These are phyloP conservation scores for Blakeslea trispora DNA, from an alignment of 371 early-diverging fungal species.

Conservation along the genomic window DNA sequence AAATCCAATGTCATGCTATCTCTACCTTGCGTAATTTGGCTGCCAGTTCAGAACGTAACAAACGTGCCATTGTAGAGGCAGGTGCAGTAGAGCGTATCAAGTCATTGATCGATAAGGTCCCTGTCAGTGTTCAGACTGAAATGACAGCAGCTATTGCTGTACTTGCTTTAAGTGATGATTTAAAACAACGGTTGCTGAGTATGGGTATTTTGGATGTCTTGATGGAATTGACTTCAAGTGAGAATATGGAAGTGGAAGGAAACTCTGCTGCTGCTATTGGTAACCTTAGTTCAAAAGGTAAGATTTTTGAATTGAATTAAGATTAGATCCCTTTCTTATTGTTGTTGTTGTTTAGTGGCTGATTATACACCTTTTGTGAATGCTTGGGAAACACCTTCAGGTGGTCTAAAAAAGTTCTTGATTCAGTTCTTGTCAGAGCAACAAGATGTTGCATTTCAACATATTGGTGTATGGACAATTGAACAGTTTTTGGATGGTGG, in stretches of 20 bases:
- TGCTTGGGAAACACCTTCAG: conserved; percentile 69
- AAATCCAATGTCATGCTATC: conserved; percentile 87
- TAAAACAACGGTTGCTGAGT: conserved; percentile 70
- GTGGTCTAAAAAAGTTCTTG: conserved; percentile 75
- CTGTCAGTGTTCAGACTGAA: conserved; percentile 74
- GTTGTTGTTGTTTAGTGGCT: conserved; percentile 45
- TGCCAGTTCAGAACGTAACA: conserved; percentile 81
- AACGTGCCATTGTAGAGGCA: conserved; percentile 75
- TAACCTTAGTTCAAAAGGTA: conserved; percentile 76
- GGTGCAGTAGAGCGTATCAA: conserved; percentile 81
- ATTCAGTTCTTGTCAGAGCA: conserved; percentile 68
- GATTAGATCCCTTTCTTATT: too few relatives aligned
- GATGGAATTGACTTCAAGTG: conserved; percentile 67
- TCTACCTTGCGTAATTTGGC: conserved; percentile 87
- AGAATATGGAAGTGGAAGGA: conserved; percentile 73
- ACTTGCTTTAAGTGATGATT: conserved; percentile 78
- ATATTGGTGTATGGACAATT: conserved; percentile 91
- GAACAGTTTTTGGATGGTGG: conserved; percentile 78
- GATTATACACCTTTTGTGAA: conserved; percentile 70
- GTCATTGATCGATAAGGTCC: conserved; percentile 60
- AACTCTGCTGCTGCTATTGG: conserved; percentile 88
- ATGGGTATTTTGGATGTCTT: conserved; percentile 69
- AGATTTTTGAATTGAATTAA: too few relatives aligned
- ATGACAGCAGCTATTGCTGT: conserved; percentile 91
- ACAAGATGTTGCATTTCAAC: conserved; percentile 75